Evolutionary conservation across 2,329 filamentous ascomycete species (phyloP), one percentile per base, ranked within the genome.

Genomic region (Diaporthe nobilis): DNA sequence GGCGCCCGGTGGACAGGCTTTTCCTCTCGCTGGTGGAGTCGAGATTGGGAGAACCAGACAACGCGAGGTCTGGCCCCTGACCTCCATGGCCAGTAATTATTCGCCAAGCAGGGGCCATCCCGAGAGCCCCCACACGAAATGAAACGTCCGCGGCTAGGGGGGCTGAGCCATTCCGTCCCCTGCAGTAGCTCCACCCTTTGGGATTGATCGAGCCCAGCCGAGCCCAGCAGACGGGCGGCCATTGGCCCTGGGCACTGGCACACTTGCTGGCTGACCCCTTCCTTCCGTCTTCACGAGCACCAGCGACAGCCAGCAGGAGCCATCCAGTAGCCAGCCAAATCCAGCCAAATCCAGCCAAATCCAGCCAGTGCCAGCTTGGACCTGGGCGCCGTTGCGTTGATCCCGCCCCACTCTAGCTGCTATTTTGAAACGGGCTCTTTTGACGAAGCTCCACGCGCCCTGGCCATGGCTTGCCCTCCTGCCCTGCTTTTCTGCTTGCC

Each of bases 91-190:
- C 58, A 73, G 58, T 63, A 70, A 75, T 76, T 72, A 73, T 51
- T 47, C 42, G 53, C 37, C 44, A 25, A 42, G 31, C 75, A 76
- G 72, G 75, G 73, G 67, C 9, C 17, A 70, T 58, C 75, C 67
- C 53, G 34, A 68, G 22, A 63, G 9, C 25, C 34, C 68, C 75
- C 65, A 70, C 65, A 70, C 34, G n/a, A 76, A 73, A 75, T 71
- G 72, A 76, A 76, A 76, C 75, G 68, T 42, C 71, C 44, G 67
- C 68, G 67, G 75, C 72, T 74, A 72, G 68, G 74, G 74, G 74
- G 68, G 42, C 61, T 65, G 28, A 67, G 68, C 70, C 53, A 51
- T 57, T 39, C 31, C 60, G 37, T 70, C 74, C 74, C 74, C 74
- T 76, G 74, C 71, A 73, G 71, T 74, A 76, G 71, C 60, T 71